Evolutionary conservation across 2,329 filamentous ascomycete species (phyloP).

Genomic region (Cladosporium oxysporum): DNA sequence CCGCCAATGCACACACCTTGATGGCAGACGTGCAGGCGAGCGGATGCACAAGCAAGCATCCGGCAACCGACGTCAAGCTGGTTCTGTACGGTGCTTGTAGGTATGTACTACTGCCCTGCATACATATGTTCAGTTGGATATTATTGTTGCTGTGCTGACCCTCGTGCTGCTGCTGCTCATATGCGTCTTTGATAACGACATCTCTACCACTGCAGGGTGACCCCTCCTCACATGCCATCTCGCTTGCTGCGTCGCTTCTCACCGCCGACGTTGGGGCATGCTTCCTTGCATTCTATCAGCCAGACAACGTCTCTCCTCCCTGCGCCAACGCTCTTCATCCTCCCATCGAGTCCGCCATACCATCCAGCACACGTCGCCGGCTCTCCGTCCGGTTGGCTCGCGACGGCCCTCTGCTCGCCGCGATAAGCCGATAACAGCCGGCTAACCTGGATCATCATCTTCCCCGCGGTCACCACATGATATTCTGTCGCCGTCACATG

Average conservation of each 20-base stretch:
- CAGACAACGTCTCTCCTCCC: background rate
- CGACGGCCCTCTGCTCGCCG: conserved; percentile 4
- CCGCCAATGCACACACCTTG: conserved; percentile 5
- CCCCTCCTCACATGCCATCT: conserved; percentile 11
- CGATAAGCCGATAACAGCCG: conserved; percentile 22
- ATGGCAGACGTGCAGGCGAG: conserved; percentile 5
- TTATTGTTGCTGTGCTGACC: background rate
- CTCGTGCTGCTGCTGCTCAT: background rate
- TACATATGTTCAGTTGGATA: background rate
- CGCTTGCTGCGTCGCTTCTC: background rate
- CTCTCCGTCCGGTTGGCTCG: conserved; percentile 10
- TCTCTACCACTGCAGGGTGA: background rate
- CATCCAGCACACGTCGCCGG: background rate
- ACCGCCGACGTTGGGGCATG: background rate
- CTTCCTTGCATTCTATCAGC: background rate
- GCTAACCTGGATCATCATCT: background rate
- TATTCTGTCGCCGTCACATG: conserved; percentile 15
- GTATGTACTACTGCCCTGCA: background rate
- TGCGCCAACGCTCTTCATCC: background rate
- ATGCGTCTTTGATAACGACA: conserved; percentile 9
- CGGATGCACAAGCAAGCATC: conserved; percentile 2
- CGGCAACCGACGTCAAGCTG: background rate
- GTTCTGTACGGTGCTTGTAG: background rate
- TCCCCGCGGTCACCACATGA: conserved; percentile 13
- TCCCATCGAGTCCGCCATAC: background rate